phyloP scores from a whole-genome alignment of 2,329 filamentous ascomycete species.

The Colletotrichum godetiae region DNA sequence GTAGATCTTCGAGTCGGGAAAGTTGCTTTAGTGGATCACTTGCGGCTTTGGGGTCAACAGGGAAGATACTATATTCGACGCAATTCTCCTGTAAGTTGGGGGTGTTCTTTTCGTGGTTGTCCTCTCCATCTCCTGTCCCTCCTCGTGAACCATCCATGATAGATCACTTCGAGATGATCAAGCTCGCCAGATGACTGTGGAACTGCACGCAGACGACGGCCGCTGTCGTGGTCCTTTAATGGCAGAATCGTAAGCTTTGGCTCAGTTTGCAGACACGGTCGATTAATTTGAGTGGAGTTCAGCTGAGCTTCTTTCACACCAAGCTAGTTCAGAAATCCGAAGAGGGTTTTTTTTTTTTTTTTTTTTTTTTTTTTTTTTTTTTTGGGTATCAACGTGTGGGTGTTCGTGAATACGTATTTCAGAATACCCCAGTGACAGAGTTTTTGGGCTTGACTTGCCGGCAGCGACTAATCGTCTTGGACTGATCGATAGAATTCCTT shows the following conservation, averaged over 20 bases:
- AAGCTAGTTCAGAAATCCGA: not conserved
- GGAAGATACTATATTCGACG: conserved; percentile 85
- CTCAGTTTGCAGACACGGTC: too few species aligned
- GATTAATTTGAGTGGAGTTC: not conserved
- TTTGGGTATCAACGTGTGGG: not conserved
- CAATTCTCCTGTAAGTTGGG: conserved; percentile 79
- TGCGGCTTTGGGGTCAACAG: conserved; percentile 63
- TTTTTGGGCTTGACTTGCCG: not conserved
- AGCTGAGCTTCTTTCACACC: not conserved
- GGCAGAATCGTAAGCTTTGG: not conserved
- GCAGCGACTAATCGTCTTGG: not conserved
- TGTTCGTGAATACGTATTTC: not conserved
- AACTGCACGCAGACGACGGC: not conserved
- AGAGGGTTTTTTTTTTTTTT: not conserved
- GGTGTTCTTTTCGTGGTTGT: conserved; percentile 37
- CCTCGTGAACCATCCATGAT: not conserved
- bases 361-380: not conserved
- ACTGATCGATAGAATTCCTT: not conserved
- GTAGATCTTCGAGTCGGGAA: conserved; percentile 75
- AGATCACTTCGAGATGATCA: not conserved
- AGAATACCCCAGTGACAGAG: not conserved
- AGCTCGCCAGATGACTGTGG: not conserved
- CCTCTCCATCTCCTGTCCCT: not conserved
- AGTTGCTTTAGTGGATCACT: conserved; percentile 67
- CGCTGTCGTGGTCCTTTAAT: not conserved